Evolutionary conservation across 2,329 filamentous ascomycete genomes (phyloP), one percentile per base, ranked within the genome.

Genomic region (Cyphellophora attinorum): DNA sequence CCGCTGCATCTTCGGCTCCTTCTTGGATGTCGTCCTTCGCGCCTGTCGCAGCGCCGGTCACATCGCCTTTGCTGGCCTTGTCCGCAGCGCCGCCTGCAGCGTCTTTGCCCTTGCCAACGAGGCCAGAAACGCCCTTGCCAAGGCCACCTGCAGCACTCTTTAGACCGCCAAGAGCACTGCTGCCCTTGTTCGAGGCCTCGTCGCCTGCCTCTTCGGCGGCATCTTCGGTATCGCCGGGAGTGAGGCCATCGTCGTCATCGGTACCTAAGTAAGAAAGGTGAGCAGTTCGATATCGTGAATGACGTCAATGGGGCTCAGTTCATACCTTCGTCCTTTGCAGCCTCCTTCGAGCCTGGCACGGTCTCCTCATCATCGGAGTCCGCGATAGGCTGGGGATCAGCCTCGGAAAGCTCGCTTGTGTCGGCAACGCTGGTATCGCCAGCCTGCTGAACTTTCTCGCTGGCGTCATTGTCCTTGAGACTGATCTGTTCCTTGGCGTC

Each of bases 151-250:
- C 39, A 11, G 38, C 30, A 21, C 34, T 32, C 27, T 45, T 45
- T 15, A 39, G 19, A 10, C 43, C 37, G 12, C 39, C 39, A 8
- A 46, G 38, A 16, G 41, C 46, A 13, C 46, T 42, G 15, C 38
- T 39, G 23, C 50, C 50, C 33, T 52, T 39, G 18, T 44, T 41
- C 31, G 52, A 35, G 21, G 51, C 41, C 33, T 55, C 42, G 33
- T 43, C 43, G 41, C 54, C 38, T 31, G 48, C 41, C 30, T 47
- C 46, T 14, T 46, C 47, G 16, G 42, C 44, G 3, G 45, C 45
- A 59, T 81, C 32, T 75, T 79, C 47, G 74, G 76, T 32, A 14
- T 36, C 40, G 11, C 17, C 8, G 31, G 70, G 14, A 69, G 49
- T 43, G 6, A 46, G 40, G 3, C 42, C 42, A 6, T 40, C 39